Base-by-base conservation (phyloP, 148 eudicot genomes). In the Cornus controversa region DNA sequence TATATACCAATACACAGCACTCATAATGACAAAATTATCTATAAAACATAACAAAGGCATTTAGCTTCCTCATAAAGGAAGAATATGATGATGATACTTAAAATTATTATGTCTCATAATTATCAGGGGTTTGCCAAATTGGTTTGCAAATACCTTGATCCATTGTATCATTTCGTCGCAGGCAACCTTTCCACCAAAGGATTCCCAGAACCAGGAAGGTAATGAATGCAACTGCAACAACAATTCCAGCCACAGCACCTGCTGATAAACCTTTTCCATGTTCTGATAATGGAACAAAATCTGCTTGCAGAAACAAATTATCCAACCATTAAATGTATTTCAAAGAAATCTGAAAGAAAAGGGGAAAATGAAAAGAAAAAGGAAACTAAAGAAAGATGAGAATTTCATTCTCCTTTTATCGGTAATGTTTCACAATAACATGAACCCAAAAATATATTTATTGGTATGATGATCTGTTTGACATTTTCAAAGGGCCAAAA, bases 181-280 rank as follows among this genome's bases (percentile, higher is more conserved):
- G n/a, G 24, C 58, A 81, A n/a, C 82, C 71, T 60, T 27, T 71
- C 84, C 84, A 75, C 80, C 87, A 84, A 78, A 78, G 57, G 34
- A 78, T 50, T 29, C 77, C 80, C 16, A 81, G 63, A 75, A 84
- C 67, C 62, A 84, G n/a, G 57, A 81, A 24, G 36, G 75, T 45
- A 9, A 27, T 25, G 18, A 69, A 81, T 34, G 67, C 65, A 24
- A 73, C 76, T 40, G 71, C 87, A 66, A 58, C 50, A 58, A 73
- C 87, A 27, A 81, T 79, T 20, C 82, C 78, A 64, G 70, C 80
- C 47, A 85, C 79, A 76, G 53, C 42, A 2, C 82, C 78, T 13
- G 7, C 57, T 23, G 82, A 78, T n/a, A 75, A 18, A 54, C 71
- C n/a, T 4, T 75, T 71, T 74, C 67, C 67, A 45, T 74, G 29